These are phyloP conservation scores for Lanmaoa rubissima DNA, from an alignment of 768 basidiomycete genomes.

Conservation along the genomic window DNA sequence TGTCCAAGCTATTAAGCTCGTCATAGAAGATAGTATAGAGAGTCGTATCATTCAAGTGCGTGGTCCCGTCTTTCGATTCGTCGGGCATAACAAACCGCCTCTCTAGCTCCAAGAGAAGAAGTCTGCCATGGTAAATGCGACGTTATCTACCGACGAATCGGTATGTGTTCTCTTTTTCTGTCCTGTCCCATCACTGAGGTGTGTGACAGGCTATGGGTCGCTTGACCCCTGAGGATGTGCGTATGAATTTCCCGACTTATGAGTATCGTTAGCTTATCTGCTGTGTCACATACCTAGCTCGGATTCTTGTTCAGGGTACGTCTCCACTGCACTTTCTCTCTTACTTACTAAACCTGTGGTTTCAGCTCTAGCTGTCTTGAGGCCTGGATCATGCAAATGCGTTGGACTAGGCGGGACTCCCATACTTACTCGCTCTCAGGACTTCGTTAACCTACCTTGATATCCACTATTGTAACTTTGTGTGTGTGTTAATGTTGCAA, in stretches of 20 bases:
- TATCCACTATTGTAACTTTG: too few relatives aligned
- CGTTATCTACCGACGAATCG: slow-evolving; percentile 77
- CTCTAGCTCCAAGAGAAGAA: slow-evolving; percentile 92
- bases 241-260: slow-evolving; percentile 18
- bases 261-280: slow-evolving; percentile 4
- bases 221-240: slow-evolving; percentile 80
- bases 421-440: not conserved
- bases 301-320: slow-evolving; percentile 47
- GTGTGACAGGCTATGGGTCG: slow-evolving; percentile 79
- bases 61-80: not conserved
- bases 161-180: slow-evolving; percentile 37
- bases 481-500: not conserved
- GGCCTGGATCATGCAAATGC: not conserved
- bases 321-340: slow-evolving; percentile 1
- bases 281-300: slow-evolving; percentile 29
- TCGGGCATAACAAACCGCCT: not conserved
- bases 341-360: not conserved
- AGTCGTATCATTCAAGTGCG: slow-evolving; percentile 84
- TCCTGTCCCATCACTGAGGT: slow-evolving; percentile 11
- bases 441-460: not conserved
- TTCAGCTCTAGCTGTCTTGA: slow-evolving; percentile 20
- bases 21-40: slow-evolving; percentile 96
- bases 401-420: not conserved
- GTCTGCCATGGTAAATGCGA: slow-evolving; percentile 90
- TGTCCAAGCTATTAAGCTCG: slow-evolving; percentile 89